Base-by-base conservation (phyloP, 768 basidiomycete genomes). In the Mycena indigotica region DNA sequence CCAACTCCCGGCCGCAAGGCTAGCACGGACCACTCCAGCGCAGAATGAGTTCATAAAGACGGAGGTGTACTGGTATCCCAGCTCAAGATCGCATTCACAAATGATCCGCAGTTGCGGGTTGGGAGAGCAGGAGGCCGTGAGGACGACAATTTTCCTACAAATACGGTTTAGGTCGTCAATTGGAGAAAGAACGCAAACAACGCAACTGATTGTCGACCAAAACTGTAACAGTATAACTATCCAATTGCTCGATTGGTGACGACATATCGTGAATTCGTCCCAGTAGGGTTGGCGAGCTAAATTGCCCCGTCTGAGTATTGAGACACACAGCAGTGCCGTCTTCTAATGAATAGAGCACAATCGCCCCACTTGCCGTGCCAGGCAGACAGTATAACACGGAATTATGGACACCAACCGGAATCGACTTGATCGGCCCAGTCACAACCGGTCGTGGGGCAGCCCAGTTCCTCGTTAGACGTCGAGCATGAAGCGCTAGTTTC, bases 401-500 rank as follows among this genome's bases (percentile, higher is more conserved):
- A 16, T 41, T 57, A 53, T 59, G 58, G 23, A 19, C 23, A 1
- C 44, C 55, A 38, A 39, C 40, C 3, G 1, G 17, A 4, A 69
- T 54, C 1, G 52, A 58, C 38, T 57, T 66, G 19, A 70, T 53
- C 2, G 62, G 50, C 16, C 69, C 68, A 0, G 59, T 46, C 13
- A 68, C 39, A 6, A 49, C 46, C 2, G 69, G 68, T 13, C 56
- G 32, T 1, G 63, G 65, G 0, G 53, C 29, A n/a, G 55, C 25
- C 46, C 46, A 48, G 21, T 71, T 73, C 52, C 60, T 61, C 17
- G 64, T 55, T 1, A 74, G 64, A n/a, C 73, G 69, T 12, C 67
- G 49, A 3, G 70, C 65, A 50, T 67, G 71, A 3, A 65, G 57
- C 1, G 65, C 70, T 17, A 73, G 65, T 13, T 52, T 35, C 49